A percentile compares a stretch with the other conserved stretches of the same genome.
These are phyloP conservation scores for Quercus wislizeni DNA, from an alignment of 306 rosid genomes.

Conservation along the genomic window DNA sequence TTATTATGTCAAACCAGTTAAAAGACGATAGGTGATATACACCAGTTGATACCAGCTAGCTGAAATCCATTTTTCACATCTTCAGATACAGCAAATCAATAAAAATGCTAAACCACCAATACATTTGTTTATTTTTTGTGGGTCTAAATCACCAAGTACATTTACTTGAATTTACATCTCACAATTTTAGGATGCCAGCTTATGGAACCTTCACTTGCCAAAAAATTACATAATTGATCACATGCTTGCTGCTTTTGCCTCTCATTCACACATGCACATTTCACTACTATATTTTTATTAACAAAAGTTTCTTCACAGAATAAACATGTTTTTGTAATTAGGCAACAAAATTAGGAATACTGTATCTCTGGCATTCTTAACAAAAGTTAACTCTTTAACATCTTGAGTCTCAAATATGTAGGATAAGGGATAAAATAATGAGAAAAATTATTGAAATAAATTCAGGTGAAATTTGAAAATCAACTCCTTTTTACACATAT, in stretches of 20 bases:
- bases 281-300: neutral
- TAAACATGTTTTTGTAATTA: neutral
- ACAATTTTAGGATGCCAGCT: neutral
- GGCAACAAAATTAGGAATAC: neutral
- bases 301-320: neutral
- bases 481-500: neutral
- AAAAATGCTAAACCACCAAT: neutral
- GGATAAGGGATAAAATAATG: neutral
- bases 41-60: neutral
- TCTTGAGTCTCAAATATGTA: neutral
- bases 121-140: neutral
- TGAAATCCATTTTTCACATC: neutral
- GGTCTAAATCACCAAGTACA: no score
- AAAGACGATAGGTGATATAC: neutral
- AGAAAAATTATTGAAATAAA: neutral
- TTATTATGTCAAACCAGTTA: conserved; percentile 12
- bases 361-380: neutral
- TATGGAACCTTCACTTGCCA: neutral
- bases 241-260: neutral
- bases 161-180: neutral
- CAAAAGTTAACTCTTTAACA: neutral
- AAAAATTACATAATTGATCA: neutral
- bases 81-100: neutral
- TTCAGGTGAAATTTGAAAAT: neutral
- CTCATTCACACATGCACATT: neutral